phyloP scores from a whole-genome alignment of 2,329 filamentous ascomycete genomes.

The Venturiaceae sp. region DNA sequence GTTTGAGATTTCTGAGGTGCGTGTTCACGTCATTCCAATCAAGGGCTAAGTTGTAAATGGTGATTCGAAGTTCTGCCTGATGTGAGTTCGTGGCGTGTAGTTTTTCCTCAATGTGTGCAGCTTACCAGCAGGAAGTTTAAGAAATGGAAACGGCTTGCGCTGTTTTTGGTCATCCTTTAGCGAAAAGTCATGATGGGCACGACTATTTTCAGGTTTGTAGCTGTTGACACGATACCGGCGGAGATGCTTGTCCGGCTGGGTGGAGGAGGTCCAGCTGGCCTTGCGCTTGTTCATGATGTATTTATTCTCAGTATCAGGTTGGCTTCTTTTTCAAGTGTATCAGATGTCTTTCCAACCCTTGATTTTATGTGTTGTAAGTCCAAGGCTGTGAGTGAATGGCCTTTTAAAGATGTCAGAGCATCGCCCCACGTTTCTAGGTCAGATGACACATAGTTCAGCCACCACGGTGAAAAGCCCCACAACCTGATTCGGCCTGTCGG shows the following conservation, averaged over 20 bases:
- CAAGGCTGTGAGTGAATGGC: not conserved
- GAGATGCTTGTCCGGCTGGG: not conserved
- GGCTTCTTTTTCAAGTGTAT: not conserved
- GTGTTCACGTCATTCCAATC: not conserved
- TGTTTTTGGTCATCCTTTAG: not conserved
- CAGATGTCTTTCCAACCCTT: not conserved
- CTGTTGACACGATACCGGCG: not conserved
- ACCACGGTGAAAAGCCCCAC: too few species aligned
- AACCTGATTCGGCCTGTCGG: too few species aligned
- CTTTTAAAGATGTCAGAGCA: not conserved
- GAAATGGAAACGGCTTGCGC: not conserved
- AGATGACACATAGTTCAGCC: not conserved
- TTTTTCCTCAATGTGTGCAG: too few species aligned
- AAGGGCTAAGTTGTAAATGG: not conserved
- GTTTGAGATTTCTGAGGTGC: not conserved
- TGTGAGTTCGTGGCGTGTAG: too few species aligned
- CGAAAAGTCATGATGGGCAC: not conserved
- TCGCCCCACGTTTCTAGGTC: too few species aligned
- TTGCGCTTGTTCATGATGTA: not conserved
- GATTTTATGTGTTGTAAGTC: not conserved
- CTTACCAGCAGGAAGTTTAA: not conserved
- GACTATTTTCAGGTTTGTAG: not conserved
- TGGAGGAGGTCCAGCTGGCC: not conserved
- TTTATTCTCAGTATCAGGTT: too few species aligned
- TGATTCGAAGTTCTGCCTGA: not conserved